Percentiles rank a stretch among this genome's conserved stretches.
phyloP scores from a whole-genome alignment of 164 flowering plant genomes.

The Kalanchoe fedtschenkoi region DNA sequence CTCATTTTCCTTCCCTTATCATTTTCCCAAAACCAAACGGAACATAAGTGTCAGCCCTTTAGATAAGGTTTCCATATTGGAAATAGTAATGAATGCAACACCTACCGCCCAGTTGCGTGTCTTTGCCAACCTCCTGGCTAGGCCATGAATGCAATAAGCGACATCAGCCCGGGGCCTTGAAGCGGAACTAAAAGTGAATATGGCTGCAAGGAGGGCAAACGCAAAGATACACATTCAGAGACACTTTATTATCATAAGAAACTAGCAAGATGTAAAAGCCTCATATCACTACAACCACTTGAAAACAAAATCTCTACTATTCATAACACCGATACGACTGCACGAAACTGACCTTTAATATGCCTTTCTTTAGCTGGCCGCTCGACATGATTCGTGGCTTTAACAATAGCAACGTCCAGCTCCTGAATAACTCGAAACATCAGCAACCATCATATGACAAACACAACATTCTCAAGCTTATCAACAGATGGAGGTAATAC shows the following conservation, averaged over 20 bases:
- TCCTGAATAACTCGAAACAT: conserved; percentile 32
- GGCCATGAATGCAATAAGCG: conserved; percentile 92
- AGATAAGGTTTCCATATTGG: too few relatives aligned
- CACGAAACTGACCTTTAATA: conserved; percentile 41
- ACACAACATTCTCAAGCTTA: background rate
- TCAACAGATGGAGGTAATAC: background rate
- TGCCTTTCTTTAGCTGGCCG: conserved; percentile 79
- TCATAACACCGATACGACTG: background rate
- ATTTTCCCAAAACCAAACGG: too few relatives aligned
- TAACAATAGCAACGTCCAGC: conserved; percentile 74
- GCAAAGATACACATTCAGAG: background rate
- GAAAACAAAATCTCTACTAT: background rate
- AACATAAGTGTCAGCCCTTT: too few relatives aligned
- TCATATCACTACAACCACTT: background rate
- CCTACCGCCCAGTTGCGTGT: conserved; percentile 95
- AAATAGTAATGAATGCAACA: too few relatives aligned
- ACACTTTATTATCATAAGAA: background rate
- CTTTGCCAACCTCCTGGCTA: conserved; percentile 73
- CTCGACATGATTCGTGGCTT: conserved; percentile 76
- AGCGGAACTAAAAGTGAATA: conserved; percentile 77
- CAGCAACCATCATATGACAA: conserved; percentile 2
- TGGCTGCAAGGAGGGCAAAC: conserved; percentile 34
- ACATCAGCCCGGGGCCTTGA: conserved; percentile 95
- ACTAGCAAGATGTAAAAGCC: background rate
- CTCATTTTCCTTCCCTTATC: too few relatives aligned